These are phyloP conservation scores for Ajuga reptans DNA, from an alignment of 305 asterid genomes.

Conservation along the genomic window DNA sequence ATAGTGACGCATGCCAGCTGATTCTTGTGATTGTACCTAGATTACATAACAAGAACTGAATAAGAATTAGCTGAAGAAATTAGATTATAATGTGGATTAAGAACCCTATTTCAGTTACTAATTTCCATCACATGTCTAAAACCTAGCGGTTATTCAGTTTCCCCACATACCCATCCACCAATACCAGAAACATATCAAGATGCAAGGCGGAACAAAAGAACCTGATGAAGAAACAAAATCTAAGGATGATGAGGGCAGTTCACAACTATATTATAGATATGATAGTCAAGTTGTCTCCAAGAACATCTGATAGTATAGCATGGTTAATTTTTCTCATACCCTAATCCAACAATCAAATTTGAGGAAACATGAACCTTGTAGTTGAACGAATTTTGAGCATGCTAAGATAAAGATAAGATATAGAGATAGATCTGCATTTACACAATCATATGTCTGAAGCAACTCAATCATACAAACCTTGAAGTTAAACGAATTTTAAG, in stretches of 20 bases:
- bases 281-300: not conserved
- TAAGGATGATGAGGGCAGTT: not conserved
- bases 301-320: not conserved
- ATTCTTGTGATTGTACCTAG: conserved; percentile 88
- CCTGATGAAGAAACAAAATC: not conserved
- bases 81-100: not conserved
- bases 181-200: conserved; percentile 2
- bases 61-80: conserved; percentile 38
- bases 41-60: conserved; percentile 51
- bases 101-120: conserved; percentile 20
- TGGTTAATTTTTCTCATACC: not conserved
- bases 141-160: too few relatives aligned
- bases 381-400: too few relatives aligned
- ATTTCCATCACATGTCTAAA: conserved; percentile 2
- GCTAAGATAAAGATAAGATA: too few relatives aligned
- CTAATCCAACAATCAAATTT: not conserved
- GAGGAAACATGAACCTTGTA: not conserved
- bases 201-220: conserved; percentile 6
- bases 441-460: too few relatives aligned
- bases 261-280: not conserved
- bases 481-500: not conserved
- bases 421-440: too few relatives aligned
- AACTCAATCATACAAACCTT: not conserved
- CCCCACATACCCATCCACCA: too few relatives aligned
- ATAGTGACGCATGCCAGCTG: conserved; percentile 70